Evolutionary conservation across 1,284 basidiomycete genomes (phyloP), one percentile per base, ranked within the genome.

Genomic region (Kwoniella shivajii): DNA sequence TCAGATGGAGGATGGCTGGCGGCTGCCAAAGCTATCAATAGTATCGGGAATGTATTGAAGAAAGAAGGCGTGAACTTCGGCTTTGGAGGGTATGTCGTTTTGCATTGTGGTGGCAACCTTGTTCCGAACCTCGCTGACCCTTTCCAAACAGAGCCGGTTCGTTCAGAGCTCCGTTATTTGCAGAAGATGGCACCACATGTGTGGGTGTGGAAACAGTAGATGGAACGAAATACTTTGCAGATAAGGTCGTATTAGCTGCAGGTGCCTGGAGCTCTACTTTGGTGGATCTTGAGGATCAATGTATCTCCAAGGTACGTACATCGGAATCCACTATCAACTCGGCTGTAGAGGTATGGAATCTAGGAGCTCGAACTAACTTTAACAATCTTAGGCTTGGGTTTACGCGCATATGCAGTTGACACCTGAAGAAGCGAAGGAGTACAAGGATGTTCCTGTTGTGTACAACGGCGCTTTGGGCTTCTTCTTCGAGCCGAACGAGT

Each of bases 221-320:
- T 49, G 76, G 75, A 0, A 68, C 66, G 6, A 39, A 53, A 24
- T 65, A 68, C 36, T 22, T 48, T 6, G 74, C 74, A 6, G 74
- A 76, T 50, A 50, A 65, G 36, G 73, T 76, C 2, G 66, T 78
- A n/a, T 59, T 78, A 16, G 74, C 74, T 11, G 66, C 73, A 16
- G 77, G 77, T 36, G 77, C 77, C 2, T 78, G 76, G 77, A 68
- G 66, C 9, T 69, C 73, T 6, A 56, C 58, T 1, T 50, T 78
- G 9, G 57, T 78, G n/a, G 73, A 78, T 57, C 67, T 76, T 11
- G 54, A 76, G 36, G 75, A 67, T 3, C 76, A 77, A 51, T 77
- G 75, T 56, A 55, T 58, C n/a, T 73, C 71, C n/a, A 75, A 75
- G 63, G 72, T 68, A 41, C 44, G 71, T 50, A 45, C 51, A 24